Base-by-base conservation (phyloP, 202 grass and related monocot species). In the Bolboschoenoplectus hybrid region DNA sequence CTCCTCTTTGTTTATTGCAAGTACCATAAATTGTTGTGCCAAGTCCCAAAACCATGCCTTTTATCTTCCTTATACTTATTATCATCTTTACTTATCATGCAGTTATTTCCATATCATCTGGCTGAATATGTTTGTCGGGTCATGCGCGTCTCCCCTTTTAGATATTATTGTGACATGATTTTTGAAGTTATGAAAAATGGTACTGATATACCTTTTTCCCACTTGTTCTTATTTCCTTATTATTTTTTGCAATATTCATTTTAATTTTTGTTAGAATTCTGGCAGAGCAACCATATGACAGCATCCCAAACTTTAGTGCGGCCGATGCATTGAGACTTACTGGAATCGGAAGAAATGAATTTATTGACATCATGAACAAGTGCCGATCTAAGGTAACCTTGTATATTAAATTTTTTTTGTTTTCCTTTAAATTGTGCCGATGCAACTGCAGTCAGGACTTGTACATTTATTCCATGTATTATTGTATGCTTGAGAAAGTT, bases 301-400 rank as follows among this genome's bases (percentile, higher is more conserved):
- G 96, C 89, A 98, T 98, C 62, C 96, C 96, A 45, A 98, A 98
- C 80, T 98, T 98, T 87, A 98, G 87, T 88, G 96, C 96, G 83
- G 96, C 96, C 87, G 96, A 98, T 91, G 91, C 93, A 13, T 53
- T 96, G 65, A 91, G 96, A 91, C 91, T 98, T 86, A 94, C 93
- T 72, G 96, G 96, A 81, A 89, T 98, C 73, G 96, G 96, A 58
- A 90, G 96, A 88, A 98, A 98, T 58, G 96, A 98, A 84, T 98
- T 95, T 82, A 98, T 98, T 77, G 96, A 98, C 82, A 98, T 96
- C 72, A 98, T 98, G 96, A 98, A 98, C 85, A 98, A 94, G 89
- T 98, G 96, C 89, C 95, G 96, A 90, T 96, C 96, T 71, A 98
- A 98, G 96, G 96, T 98, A 2, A 88, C 14, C 47, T 77, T 71